Evolutionary conservation across 805 yeast species (phyloP).

Genomic region (Wickerhamiella shivajii): DNA sequence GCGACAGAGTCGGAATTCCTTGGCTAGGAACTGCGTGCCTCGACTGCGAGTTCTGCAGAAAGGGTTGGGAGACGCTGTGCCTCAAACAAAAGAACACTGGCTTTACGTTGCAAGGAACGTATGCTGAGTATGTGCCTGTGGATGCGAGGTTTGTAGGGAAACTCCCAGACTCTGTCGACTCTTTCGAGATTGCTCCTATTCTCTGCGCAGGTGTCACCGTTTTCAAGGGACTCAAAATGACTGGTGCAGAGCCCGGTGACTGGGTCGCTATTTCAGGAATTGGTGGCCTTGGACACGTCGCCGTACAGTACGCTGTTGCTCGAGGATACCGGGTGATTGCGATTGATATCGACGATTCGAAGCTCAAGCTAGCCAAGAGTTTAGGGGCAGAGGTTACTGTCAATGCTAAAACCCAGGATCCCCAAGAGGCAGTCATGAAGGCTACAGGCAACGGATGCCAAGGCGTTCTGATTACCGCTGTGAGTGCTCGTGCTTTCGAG

Average conservation of each 20-base stretch:
- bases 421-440: constrained; percentile 34
- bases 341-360: constrained; percentile 56
- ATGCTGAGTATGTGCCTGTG: constrained; percentile 82
- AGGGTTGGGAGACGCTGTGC: constrained; percentile 56
- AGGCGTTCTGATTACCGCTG: constrained; percentile 62
- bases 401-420: constrained; percentile 42
- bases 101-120: constrained; percentile 79
- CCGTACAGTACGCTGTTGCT: constrained; percentile 59
- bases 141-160: constrained; percentile 78
- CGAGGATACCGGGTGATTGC: constrained; percentile 62
- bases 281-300: constrained; percentile 62
- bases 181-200: constrained; percentile 65
- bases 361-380: constrained; percentile 36
- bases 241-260: constrained; percentile 51
- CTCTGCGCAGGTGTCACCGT: constrained; percentile 87
- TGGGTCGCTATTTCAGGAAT: constrained; percentile 72
- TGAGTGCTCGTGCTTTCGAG: constrained; percentile 50
- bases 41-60: constrained; percentile 61
- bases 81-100: constrained; percentile 59
- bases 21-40: constrained; percentile 70
- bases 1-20: constrained; percentile 72
- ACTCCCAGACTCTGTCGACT: constrained; percentile 50
- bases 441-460: constrained; percentile 64
- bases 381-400: constrained; percentile 55
- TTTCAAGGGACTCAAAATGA: constrained; percentile 77